Conservation (phyloP, 306 rosid species). For the Phaseolus lunatus region DNA sequence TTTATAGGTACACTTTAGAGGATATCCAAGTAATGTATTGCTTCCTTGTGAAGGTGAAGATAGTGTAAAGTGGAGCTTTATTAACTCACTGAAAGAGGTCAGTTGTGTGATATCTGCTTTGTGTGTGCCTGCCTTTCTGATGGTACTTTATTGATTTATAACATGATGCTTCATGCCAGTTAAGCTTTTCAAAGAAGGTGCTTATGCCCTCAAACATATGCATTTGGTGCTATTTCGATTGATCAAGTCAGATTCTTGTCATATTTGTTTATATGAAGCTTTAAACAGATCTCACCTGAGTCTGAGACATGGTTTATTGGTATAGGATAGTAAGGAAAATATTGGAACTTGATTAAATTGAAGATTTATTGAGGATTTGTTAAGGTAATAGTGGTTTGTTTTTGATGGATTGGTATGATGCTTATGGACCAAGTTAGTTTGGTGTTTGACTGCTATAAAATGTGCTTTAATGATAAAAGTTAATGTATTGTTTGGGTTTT, state of each 20-base stretch:
- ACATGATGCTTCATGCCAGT: conserved; percentile 1
- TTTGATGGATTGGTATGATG: neutral
- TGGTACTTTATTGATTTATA: conserved; percentile 34
- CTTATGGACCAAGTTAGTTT: conserved; percentile 25
- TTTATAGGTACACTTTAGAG: conserved; percentile 87
- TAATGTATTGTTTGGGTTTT: conserved; percentile 1
- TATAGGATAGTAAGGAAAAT: conserved; percentile 31
- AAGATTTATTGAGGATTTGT: neutral
- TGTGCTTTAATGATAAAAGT: neutral
- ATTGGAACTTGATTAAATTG: neutral
- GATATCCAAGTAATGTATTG: conserved; percentile 78
- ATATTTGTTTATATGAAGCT: conserved; percentile 3
- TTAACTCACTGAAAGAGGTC: conserved; percentile 97
- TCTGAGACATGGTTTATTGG: conserved; percentile 16
- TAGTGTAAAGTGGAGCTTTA: conserved; percentile 87
- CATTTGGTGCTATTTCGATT: neutral
- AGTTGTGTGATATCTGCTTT: conserved; percentile 34
- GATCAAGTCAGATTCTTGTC: too few relatives aligned
- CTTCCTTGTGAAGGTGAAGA: conserved; percentile 97
- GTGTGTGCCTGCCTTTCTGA: neutral
- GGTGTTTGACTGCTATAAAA: conserved; percentile 8
- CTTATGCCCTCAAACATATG: conserved; percentile 1
- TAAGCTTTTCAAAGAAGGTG: neutral
- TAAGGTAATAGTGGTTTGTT: conserved; percentile 1
- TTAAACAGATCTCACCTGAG: conserved; percentile 9